Evolutionary conservation across 176 grass and related monocot species (phyloP).

Genomic region (Metroxylon sagu): DNA sequence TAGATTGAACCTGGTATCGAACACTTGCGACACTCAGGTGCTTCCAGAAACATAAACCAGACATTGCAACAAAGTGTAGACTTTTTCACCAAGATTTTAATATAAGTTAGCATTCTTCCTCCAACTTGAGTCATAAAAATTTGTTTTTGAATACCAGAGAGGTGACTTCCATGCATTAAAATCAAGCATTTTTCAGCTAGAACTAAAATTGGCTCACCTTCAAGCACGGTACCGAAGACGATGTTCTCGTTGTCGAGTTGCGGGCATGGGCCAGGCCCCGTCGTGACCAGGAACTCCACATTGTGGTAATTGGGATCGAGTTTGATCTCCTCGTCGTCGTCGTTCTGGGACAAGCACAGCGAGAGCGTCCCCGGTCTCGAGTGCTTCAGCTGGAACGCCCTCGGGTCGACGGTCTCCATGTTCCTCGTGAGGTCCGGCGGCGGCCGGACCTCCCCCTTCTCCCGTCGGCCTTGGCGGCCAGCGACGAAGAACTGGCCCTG

Average conservation of each 20-base stretch:
- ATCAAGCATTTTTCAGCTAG: too few relatives aligned
- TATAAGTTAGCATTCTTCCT: too few relatives aligned
- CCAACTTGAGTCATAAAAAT: too few relatives aligned
- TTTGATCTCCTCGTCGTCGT: slow-evolving; percentile 68
- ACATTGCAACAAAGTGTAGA: too few relatives aligned
- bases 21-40: too few relatives aligned
- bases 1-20: too few relatives aligned
- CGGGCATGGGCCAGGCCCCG: slow-evolving; percentile 77
- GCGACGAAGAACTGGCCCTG: slow-evolving; percentile 81
- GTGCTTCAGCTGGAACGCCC: slow-evolving; percentile 70
- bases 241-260: slow-evolving; percentile 90
- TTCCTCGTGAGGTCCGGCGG: slow-evolving; percentile 55
- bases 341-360: slow-evolving; percentile 78
- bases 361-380: slow-evolving; percentile 72
- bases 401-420: slow-evolving; percentile 57
- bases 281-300: slow-evolving; percentile 93
- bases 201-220: slow-evolving; percentile 45
- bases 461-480: slow-evolving; percentile 61
- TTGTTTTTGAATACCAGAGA: too few relatives aligned
- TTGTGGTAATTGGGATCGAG: slow-evolving; percentile 79
- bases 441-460: slow-evolving; percentile 70
- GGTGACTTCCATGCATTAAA: too few relatives aligned
- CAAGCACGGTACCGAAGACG: slow-evolving; percentile 89
- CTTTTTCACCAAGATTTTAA: too few relatives aligned
- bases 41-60: too few relatives aligned